Evolutionary conservation across 1,284 basidiomycete species (phyloP), one percentile per base, ranked within the genome.

Genomic region (Mycena citricolor): DNA sequence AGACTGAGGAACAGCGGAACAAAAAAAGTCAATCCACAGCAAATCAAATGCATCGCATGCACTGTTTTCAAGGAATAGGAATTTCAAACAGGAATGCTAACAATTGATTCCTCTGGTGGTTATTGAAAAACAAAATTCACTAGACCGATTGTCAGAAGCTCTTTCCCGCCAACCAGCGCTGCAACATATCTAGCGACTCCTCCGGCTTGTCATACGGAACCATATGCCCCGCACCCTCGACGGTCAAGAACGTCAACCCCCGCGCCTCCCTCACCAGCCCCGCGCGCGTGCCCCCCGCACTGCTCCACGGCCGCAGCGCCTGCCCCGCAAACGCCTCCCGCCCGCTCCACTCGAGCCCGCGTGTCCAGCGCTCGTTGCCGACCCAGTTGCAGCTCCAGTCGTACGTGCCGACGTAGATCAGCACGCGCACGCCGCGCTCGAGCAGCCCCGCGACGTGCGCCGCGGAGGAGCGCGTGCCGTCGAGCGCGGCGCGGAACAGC

Each of bases 331-430:
- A 86, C 17, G 60, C 71, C 6, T 67, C 63, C 49, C 77, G 66
- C 2, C 81, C 80, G n/a, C 70, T 71, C 85, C 84, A 87, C 51
- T 81, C 73, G 52, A 88, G 66, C 1, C 54, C 60, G 33, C 76
- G 62, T 21, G 81, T 79, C 83, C 80, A 83, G 13, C 67, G 61
- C 53, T 82, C 77, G 56, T 87, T 87, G 2, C 79, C 84, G 13
- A 88, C 65, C 74, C 82, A 83, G 62, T 88, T 90, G 59, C 86
- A 89, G 49, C 86, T 81, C 71, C 75, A 86, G 61, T 89, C 86
- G 44, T 80, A 77, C 3, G 71, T 74, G 2, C 86, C 86, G 4
- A 81, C 83, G 55, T 90, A 90, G 47, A 90, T 79, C 13, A 94
- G 73, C 4, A 84, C 81, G 6, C 76, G 68, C 20, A 94, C 68